Evolutionary conservation across 2,329 filamentous ascomycete species (phyloP).

Genomic region (Ambrosiella beaveri): DNA sequence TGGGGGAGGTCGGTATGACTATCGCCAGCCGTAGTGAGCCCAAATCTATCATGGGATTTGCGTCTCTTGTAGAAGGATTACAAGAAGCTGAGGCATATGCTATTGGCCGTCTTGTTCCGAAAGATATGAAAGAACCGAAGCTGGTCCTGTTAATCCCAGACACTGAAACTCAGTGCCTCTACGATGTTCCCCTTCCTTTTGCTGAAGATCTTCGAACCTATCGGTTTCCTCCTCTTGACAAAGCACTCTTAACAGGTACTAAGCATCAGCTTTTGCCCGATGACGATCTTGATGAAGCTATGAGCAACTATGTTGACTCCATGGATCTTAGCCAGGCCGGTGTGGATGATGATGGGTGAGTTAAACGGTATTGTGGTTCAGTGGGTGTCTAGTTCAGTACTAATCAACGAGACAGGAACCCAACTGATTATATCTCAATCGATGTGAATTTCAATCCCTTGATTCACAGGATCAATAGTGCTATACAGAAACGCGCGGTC

Average conservation of each 20-base stretch:
- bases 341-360: slow-evolving; percentile 57
- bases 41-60: slow-evolving; percentile 69
- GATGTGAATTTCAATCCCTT: slow-evolving; percentile 73
- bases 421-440: slow-evolving; percentile 52
- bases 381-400: neutral
- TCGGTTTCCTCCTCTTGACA: slow-evolving; percentile 77
- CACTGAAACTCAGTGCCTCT: slow-evolving; percentile 67
- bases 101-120: slow-evolving; percentile 67
- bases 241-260: slow-evolving; percentile 42
- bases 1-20: slow-evolving; percentile 66
- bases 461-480: slow-evolving; percentile 78
- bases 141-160: slow-evolving; percentile 65
- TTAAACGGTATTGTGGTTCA: neutral
- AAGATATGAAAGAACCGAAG: slow-evolving; percentile 62
- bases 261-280: slow-evolving; percentile 72
- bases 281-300: slow-evolving; percentile 55
- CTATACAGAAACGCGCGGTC: slow-evolving; percentile 66
- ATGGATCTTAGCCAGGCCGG: slow-evolving; percentile 70
- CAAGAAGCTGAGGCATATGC: slow-evolving; percentile 74
- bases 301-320: slow-evolving; percentile 80
- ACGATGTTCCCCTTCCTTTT: slow-evolving; percentile 83
- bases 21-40: slow-evolving; percentile 62
- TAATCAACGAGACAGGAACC: slow-evolving; percentile 19
- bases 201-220: slow-evolving; percentile 85
- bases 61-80: slow-evolving; percentile 75